These are phyloP conservation scores for Cyberlindnera amylophila DNA, from an alignment of 805 yeast species.

Conservation along the genomic window DNA sequence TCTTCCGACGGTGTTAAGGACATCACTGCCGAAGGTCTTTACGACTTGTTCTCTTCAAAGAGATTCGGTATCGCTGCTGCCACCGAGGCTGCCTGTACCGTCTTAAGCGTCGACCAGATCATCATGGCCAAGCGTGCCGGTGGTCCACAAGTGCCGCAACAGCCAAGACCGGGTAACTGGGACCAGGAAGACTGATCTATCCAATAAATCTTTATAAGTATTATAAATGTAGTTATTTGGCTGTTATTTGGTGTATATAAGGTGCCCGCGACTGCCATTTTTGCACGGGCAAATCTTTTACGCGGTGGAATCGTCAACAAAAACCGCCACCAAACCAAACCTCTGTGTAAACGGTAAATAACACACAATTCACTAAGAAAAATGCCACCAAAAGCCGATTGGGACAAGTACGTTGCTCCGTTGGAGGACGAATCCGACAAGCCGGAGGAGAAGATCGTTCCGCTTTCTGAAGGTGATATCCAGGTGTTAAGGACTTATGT, in stretches of 20 bases:
- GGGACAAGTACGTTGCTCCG: conserved; percentile 97
- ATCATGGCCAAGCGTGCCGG: conserved; percentile 99
- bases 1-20: conserved; percentile 66
- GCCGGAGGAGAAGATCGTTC: conserved; percentile 71
- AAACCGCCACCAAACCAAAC: neutral
- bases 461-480: conserved; percentile 93
- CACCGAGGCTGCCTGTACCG: conserved; percentile 90
- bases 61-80: conserved; percentile 88
- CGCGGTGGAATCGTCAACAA: neutral
- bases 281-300: neutral
- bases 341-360: too few relatives aligned
- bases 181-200: conserved; percentile 72
- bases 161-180: conserved; percentile 91
- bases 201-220: too few relatives aligned
- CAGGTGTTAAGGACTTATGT: conserved; percentile 90
- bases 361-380: too few relatives aligned
- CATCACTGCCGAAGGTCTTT: conserved; percentile 63
- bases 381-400: conserved; percentile 97
- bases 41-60: conserved; percentile 77
- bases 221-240: too few relatives aligned
- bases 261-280: conserved; percentile 7
- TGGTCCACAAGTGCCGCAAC: conserved; percentile 88
- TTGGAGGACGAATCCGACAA: conserved; percentile 51
- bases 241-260: too few relatives aligned
- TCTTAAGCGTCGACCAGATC: conserved; percentile 90